Conservation (phyloP, 2,329 filamentous ascomycete genomes). For the Myriosclerotinia duriaeana region DNA sequence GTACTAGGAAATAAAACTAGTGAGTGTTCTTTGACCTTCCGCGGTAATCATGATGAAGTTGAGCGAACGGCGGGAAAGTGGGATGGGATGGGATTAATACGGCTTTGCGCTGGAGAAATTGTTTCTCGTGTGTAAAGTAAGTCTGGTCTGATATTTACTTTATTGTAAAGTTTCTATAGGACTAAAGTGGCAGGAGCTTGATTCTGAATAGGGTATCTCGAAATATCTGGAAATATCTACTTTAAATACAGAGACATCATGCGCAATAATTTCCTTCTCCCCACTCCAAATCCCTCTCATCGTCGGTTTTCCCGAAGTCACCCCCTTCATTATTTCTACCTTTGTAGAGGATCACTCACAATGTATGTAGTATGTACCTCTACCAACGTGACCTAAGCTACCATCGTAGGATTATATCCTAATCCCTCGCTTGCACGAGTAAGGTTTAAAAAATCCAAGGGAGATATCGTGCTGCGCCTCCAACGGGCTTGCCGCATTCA, state of each 20-base stretch:
- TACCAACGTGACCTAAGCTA: neutral
- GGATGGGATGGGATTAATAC: too few species aligned
- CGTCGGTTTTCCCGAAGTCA: neutral
- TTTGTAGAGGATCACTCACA: neutral
- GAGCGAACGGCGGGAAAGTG: neutral
- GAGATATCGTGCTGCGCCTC: neutral
- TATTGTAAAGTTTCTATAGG: neutral
- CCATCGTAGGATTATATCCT: neutral
- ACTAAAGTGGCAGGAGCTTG: neutral
- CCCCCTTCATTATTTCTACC: neutral
- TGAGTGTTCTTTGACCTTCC: neutral
- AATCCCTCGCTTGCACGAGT: neutral
- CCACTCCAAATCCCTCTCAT: neutral
- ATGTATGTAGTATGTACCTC: neutral
- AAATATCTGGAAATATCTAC: neutral
- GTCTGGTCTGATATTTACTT: neutral
- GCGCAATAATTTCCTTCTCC: neutral
- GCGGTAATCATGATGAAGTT: neutral
- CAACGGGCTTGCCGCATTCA: conserved; percentile 7
- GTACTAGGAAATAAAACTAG: neutral
- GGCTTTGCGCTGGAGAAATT: too few species aligned
- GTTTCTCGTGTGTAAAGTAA: neutral
- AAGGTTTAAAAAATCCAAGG: neutral
- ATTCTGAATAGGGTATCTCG: neutral
- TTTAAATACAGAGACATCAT: neutral